These are phyloP conservation scores for Calonectria pauciramosa DNA, from an alignment of 2,329 filamentous ascomycete genomes.

Conservation along the genomic window DNA sequence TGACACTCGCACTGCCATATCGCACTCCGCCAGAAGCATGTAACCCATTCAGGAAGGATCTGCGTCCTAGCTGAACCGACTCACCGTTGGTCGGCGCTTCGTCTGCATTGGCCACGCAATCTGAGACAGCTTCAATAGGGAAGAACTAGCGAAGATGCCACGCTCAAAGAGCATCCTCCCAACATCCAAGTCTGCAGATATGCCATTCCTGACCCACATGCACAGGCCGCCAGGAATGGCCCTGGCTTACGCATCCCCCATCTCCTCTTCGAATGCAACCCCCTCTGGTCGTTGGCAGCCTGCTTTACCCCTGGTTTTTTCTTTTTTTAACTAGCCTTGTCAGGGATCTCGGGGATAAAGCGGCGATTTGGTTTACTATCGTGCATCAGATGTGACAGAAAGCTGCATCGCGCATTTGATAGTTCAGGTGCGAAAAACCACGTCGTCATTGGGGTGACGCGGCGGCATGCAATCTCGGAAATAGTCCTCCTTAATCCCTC, in stretches of 20 bases:
- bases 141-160: neutral
- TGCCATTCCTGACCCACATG: neutral
- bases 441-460: neutral
- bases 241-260: slow-evolving; percentile 3
- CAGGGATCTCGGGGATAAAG: neutral
- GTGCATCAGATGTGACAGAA: neutral
- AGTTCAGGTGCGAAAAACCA: neutral
- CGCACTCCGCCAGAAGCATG: neutral
- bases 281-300: neutral
- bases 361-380: neutral
- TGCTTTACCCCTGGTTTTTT: neutral
- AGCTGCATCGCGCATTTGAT: neutral
- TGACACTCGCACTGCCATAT: neutral
- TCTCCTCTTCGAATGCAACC: slow-evolving; percentile 4
- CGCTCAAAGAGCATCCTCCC: no score
- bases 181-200: neutral
- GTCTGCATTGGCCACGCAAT: neutral
- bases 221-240: neutral
- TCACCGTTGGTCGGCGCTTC: neutral
- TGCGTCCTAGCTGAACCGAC: neutral
- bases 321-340: neutral
- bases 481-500: neutral
- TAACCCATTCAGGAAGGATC: neutral
- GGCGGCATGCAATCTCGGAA: neutral
- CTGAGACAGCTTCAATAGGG: neutral